phyloP scores from a whole-genome alignment of 129 eudicot species.

The Oenanthe sinensis region DNA sequence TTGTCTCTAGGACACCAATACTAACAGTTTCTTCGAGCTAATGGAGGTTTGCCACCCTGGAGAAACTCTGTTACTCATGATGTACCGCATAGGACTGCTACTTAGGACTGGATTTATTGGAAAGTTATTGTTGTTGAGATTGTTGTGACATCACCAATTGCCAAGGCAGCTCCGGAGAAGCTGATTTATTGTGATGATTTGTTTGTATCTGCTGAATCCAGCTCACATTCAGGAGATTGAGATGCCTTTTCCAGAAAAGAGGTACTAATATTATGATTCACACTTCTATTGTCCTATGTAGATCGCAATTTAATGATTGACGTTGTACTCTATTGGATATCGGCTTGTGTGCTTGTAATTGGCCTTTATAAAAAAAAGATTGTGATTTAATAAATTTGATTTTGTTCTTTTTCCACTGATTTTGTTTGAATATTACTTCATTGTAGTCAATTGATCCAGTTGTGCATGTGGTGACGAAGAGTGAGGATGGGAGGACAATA shows the following conservation, averaged over 20 bases:
- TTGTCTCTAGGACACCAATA: too few relatives aligned
- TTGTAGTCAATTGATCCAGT: conserved; percentile 48
- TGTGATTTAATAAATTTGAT: neutral
- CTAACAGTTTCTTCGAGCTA: conserved; percentile 51
- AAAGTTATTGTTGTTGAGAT: conserved; percentile 48
- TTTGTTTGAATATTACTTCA: neutral
- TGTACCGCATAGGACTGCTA: conserved; percentile 55
- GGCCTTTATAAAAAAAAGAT: too few relatives aligned
- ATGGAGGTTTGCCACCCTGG: conserved; percentile 73
- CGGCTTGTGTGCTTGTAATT: too few relatives aligned
- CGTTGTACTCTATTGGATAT: neutral
- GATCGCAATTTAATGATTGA: neutral
- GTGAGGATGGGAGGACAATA: conserved; percentile 57
- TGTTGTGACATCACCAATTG: conserved; percentile 22
- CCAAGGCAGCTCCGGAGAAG: conserved; percentile 21
- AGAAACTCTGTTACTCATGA: conserved; percentile 68
- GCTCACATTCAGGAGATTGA: conserved; percentile 32
- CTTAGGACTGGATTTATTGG: conserved; percentile 71
- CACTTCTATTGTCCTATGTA: too few relatives aligned
- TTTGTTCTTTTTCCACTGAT: neutral
- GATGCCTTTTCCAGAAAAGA: conserved; percentile 36
- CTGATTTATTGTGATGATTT: conserved; percentile 21
- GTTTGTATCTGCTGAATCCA: conserved; percentile 29
- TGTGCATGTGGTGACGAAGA: conserved; percentile 31
- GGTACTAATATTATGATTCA: conserved; percentile 22